These are phyloP conservation scores for Pseudotsuga menziesii DNA, from an alignment of 75 land plant genomes.

Conservation along the genomic window DNA sequence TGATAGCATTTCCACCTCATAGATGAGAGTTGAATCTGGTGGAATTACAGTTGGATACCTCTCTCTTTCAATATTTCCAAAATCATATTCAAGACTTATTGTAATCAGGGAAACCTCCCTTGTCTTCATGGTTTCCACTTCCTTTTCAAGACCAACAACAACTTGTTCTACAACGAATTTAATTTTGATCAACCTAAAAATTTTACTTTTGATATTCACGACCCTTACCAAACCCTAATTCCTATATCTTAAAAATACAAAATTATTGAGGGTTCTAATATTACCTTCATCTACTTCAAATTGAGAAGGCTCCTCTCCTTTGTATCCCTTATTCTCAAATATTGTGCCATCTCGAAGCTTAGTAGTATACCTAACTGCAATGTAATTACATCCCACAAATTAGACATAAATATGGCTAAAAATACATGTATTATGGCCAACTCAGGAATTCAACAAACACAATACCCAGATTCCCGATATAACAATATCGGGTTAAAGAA, in stretches of 20 bases:
- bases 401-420: not conserved
- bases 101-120: conserved; percentile 43
- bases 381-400: not conserved
- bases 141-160: conserved; percentile 43
- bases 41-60: conserved; percentile 37
- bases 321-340: conserved; percentile 61
- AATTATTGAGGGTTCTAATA: not conserved
- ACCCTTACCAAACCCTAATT: not conserved
- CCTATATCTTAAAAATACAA: not conserved
- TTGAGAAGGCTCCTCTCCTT: conserved; percentile 35
- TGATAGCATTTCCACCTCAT: too few relatives aligned
- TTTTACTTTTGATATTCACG: not conserved
- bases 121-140: conserved; percentile 48
- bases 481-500: not conserved
- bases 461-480: not conserved
- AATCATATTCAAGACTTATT: conserved; percentile 49
- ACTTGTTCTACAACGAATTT: conserved; percentile 31
- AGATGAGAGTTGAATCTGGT: conserved; percentile 37
- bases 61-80: conserved; percentile 21
- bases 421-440: not conserved
- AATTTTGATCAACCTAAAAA: not conserved
- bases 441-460: not conserved
- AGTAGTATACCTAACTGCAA: conserved; percentile 48
- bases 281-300: conserved; percentile 76
- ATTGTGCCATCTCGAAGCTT: conserved; percentile 73